Evolutionary conservation across 2,329 filamentous ascomycete genomes (phyloP).

Genomic region (Fusarium sulawesiense): DNA sequence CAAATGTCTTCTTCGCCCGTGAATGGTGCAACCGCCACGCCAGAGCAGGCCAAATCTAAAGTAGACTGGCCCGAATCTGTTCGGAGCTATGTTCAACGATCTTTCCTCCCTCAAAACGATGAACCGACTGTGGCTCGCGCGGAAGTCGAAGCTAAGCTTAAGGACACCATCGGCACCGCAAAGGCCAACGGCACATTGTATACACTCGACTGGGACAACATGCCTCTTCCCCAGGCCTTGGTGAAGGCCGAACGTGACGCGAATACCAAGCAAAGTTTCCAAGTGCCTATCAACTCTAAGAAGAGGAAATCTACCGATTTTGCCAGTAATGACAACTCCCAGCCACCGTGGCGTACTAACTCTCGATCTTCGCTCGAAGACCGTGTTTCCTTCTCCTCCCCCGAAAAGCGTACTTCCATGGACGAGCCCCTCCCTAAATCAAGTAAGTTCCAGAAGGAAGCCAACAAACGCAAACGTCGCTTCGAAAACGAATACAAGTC

Average conservation of each 20-base stretch:
- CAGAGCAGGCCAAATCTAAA: constrained; percentile 64
- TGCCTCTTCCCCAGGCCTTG: constrained; percentile 87
- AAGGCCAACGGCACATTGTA: constrained; percentile 79
- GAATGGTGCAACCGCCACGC: constrained; percentile 46
- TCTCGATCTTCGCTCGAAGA: constrained; percentile 71
- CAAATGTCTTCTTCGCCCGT: constrained; percentile 43
- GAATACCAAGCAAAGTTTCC: constrained; percentile 53
- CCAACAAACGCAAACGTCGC: constrained; percentile 89
- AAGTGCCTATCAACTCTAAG: constrained; percentile 61
- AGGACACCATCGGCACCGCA: constrained; percentile 83
- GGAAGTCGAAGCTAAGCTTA: constrained; percentile 87
- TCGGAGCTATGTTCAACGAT: constrained; percentile 87
- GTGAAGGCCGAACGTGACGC: constrained; percentile 76
- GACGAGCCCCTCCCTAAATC: constrained; percentile 62
- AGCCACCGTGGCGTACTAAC: constrained; percentile 82
- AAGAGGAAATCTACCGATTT: constrained; percentile 86
- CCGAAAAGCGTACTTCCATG: constrained; percentile 56
- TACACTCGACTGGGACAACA: constrained; percentile 81
- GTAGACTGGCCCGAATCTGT: constrained; percentile 86
- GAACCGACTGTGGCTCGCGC: constrained; percentile 69
- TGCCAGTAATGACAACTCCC: constrained; percentile 63
- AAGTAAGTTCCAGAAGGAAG: constrained; percentile 94
- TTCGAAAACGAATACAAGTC: constrained; percentile 77
- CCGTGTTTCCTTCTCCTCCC: constrained; percentile 73
- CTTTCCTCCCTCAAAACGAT: constrained; percentile 81